Evolutionary conservation across 495 filamentous ascomycete genomes (phyloP).

Genomic region (Penicillium salamii): DNA sequence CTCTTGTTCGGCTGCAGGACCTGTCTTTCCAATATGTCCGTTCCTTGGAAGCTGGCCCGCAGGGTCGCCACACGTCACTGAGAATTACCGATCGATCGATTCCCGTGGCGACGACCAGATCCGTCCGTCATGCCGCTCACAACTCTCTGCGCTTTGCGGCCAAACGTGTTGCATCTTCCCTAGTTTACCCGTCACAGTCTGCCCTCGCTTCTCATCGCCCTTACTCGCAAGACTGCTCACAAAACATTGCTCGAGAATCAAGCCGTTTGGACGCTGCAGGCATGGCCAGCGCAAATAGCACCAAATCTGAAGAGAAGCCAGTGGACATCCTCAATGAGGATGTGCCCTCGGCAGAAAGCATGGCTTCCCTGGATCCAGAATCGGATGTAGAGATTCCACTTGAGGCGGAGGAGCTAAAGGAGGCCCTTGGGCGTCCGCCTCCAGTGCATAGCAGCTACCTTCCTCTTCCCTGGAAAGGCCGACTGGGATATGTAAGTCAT

Average conservation of each 20-base stretch:
- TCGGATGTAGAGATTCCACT: constrained; percentile 46
- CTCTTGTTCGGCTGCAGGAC: constrained; percentile 24
- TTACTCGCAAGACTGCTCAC: constrained; percentile 3
- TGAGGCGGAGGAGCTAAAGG: constrained; percentile 43
- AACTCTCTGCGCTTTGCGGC: neutral
- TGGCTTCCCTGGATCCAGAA: constrained; percentile 39
- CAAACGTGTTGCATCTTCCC: neutral
- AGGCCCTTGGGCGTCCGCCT: constrained; percentile 60
- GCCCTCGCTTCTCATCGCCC: neutral
- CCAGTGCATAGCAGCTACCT: constrained; percentile 83
- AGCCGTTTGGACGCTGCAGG: neutral
- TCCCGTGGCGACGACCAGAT: constrained; percentile 25
- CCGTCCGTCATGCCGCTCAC: constrained; percentile 15
- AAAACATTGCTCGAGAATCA: neutral
- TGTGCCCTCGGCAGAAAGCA: constrained; percentile 9
- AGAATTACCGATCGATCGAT: constrained; percentile 27
- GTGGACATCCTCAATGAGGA: constrained; percentile 21
- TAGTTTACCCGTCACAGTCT: neutral
- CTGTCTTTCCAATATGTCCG: constrained; percentile 32
- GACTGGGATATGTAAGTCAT: constrained; percentile 78
- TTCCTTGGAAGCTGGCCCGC: constrained; percentile 23
- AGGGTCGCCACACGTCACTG: constrained; percentile 31
- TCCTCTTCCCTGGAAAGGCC: constrained; percentile 89
- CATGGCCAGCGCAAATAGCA: constrained; percentile 7
- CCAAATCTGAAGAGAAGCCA: constrained; percentile 11